Base-by-base conservation (phyloP, 108 stramenopile species). In the Bacterosira constricta region DNA sequence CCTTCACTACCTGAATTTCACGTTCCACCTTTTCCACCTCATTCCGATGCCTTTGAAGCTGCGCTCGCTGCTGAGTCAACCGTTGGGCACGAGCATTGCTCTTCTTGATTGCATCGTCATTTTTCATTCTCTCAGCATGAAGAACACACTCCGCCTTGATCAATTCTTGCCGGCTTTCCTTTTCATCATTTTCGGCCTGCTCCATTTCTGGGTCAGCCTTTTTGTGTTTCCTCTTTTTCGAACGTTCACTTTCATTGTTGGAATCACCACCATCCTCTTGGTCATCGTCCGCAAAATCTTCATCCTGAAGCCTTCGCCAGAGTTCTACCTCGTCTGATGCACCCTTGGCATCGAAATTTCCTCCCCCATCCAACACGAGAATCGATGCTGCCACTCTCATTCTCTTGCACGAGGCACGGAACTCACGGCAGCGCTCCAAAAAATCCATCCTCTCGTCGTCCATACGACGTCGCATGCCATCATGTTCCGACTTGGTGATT, bases 401-500 rank as follows among this genome's bases (percentile, higher is more conserved):
- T 17, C 66, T 49, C 51, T 68, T 72, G 39, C 71, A 67, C 12
- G 65, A 53, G 1, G 79, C 63, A 23, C 79, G 71, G 46, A 80
- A 80, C 46, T 80, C 79, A 3, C 79, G 71, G 25, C 79, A 58
- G 18, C 71, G 65, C 37, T 80, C 71, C 25, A 80, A 41, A 63
- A 80, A 80, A 11, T 45, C 66, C 20, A 47, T 65, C 30, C 71
- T 37, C 45, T 72, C 79, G 0, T 30, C 49, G 6, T 80, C 79
- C 11, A 80, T 67, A 6, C 44, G 59, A 18, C 46, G 45, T 17
- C 56, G 51, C n/a, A 61, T 63, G 20, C 62, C 65, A 44, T 47
- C 53, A 51, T 45, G 63, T 41, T 57, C 66, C 18, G 0, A 42
- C 27, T 64, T 72, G 34, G 66, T 60, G 23, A 68, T 56, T 0